Conservation (phyloP, 2,329 filamentous ascomycete species). For the Cryphonectria carpinicola region DNA sequence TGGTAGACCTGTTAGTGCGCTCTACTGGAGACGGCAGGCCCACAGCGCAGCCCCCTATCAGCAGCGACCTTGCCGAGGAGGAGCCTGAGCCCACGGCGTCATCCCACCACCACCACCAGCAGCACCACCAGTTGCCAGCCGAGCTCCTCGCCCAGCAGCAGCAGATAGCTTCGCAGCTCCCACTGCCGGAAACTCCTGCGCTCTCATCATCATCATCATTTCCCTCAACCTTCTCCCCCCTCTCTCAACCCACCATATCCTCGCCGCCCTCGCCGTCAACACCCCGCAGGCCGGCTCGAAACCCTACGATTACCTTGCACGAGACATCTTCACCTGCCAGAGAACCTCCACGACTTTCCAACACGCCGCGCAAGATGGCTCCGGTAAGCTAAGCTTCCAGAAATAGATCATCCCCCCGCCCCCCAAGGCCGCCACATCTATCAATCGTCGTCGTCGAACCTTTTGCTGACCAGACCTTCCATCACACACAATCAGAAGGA, state of each 20-base stretch:
- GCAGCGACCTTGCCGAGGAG: slow-evolving; percentile 17
- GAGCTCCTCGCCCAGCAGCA: slow-evolving; percentile 29
- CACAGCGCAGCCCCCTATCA: slow-evolving; percentile 15
- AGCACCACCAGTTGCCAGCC: slow-evolving; percentile 25
- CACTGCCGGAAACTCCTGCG: slow-evolving; percentile 48
- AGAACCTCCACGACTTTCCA: slow-evolving; percentile 33
- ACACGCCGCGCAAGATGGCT: slow-evolving; percentile 54
- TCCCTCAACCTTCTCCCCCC: slow-evolving; percentile 38
- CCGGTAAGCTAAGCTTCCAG: slow-evolving; percentile 50
- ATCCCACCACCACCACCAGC: slow-evolving; percentile 32
- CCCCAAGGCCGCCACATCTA: slow-evolving; percentile 6
- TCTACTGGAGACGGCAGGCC: slow-evolving; percentile 35
- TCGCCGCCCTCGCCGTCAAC: slow-evolving; percentile 36
- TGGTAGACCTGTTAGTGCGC: slow-evolving; percentile 55
- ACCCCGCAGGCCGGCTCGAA: slow-evolving; percentile 38
- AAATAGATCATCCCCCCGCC: slow-evolving; percentile 20
- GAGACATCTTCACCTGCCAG: slow-evolving; percentile 37
- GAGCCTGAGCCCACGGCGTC: slow-evolving; percentile 33
- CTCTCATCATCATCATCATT: slow-evolving; percentile 22
- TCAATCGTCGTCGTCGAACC: slow-evolving; percentile 22
- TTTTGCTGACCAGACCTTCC: slow-evolving; percentile 29
- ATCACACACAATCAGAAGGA: slow-evolving; percentile 37
- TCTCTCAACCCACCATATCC: slow-evolving; percentile 39
- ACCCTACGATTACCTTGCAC: slow-evolving; percentile 24
- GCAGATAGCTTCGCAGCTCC: slow-evolving; percentile 44